Base-by-base conservation (phyloP, 73 alveolate genomes). In the Urostyla sp. region DNA sequence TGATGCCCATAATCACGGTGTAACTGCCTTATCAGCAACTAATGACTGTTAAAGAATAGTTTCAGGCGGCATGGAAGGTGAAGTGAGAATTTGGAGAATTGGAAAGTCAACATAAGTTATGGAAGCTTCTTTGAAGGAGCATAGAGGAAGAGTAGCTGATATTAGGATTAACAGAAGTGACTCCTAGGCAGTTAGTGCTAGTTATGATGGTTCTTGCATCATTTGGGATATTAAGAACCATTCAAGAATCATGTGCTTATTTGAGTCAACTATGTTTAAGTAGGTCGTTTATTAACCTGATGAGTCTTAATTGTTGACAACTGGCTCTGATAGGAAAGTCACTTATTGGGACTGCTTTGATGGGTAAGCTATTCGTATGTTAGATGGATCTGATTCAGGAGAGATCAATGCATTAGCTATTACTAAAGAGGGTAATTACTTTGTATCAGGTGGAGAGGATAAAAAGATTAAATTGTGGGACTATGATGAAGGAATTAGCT, bases 51-150 rank as follows among this genome's bases (percentile, higher is more conserved):
- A 74, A 30, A 86, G 94, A 84, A 84, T 90, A n/a, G 91, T 96
- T n/a, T 89, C 98, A 13, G 98, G 98, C n/a, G 99, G 99, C 49
- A 92, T 95, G 90, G 98, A 96, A 82, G 99, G 99, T 21, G 99
- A 94, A 67, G 98, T 96, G 36, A 90, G 99, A 77, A 96, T 96
- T 61, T 96, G 98, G 98, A 94, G 92, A 66, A 94, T 96, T 44
- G 96, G 91, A 36, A 88, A 79, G 66, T 77, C 84, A 87, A 89
- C 98, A 31, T 88, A 92, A 75, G 89, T 83, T 34, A 94, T 96
- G 99, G 98, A 96, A 35, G 97, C 98, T 24, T 94, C 98, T 0
- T 81, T 96, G 85, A 96, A 96, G 88, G 99, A 94, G 90, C 99
- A 94, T 76, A 73, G 99, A 72, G 98, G 98, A 20, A 80, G 99